phyloP scores from a whole-genome alignment of 805 yeast species.

The Yamadazyma endophytica region DNA sequence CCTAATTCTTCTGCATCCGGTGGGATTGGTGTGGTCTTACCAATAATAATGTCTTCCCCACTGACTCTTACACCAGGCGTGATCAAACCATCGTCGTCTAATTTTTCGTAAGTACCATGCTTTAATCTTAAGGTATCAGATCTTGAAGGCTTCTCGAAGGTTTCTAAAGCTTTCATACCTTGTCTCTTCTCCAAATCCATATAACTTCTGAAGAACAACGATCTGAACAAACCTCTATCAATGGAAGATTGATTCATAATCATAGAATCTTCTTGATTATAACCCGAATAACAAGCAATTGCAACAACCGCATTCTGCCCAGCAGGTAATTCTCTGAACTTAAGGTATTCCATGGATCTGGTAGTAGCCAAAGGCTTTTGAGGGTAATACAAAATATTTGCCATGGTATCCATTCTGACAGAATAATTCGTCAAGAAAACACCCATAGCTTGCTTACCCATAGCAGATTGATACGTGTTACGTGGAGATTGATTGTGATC shows the following conservation, averaged over 20 bases:
- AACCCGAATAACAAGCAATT: constrained; percentile 96
- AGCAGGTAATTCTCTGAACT: constrained; percentile 97
- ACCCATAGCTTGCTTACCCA: constrained; percentile 99
- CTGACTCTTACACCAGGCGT: constrained; percentile 98
- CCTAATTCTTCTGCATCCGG: constrained; percentile 98
- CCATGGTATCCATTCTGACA: constrained; percentile 99
- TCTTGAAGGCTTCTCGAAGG: constrained; percentile 94
- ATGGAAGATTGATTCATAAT: constrained; percentile 98
- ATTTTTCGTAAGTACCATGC: constrained; percentile 96
- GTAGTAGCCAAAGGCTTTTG: constrained; percentile 98
- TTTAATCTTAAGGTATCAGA: constrained; percentile 92
- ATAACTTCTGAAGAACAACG: constrained; percentile 92
- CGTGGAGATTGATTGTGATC: constrained; percentile 99
- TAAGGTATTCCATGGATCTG: constrained; percentile 94
- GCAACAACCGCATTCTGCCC: constrained; percentile 99
- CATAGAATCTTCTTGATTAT: constrained; percentile 99
- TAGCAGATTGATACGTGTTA: constrained; percentile 98
- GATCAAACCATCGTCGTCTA: constrained; percentile 96
- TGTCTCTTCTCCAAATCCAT: constrained; percentile 98
- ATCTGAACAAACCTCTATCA: constrained; percentile 94
- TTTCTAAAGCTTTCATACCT: constrained; percentile 97
- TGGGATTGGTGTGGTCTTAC: constrained; percentile 99
- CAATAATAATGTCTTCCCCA: constrained; percentile 98
- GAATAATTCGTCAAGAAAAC: constrained; percentile 92
- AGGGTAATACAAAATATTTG: constrained; percentile 93